A percentile compares a stretch with the other conserved stretches of the same genome.
These are phyloP conservation scores for Phytophthora chlamydospora DNA, from an alignment of 352 stramenopile genomes.

Conservation along the genomic window DNA sequence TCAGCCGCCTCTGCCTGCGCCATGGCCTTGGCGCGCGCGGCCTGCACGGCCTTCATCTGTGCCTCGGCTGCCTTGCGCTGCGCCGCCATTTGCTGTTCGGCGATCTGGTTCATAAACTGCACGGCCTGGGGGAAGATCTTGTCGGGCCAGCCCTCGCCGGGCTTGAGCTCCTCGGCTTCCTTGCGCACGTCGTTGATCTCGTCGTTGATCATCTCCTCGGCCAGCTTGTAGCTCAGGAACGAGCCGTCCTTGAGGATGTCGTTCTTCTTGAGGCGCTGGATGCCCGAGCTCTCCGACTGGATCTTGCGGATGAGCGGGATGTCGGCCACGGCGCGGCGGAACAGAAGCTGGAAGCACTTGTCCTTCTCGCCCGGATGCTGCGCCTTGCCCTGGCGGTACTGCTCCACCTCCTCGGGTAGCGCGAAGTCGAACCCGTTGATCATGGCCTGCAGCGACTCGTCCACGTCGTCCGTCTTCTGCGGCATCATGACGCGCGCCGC, in stretches of 20 bases:
- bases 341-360: slow-evolving; percentile 81
- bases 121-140: slow-evolving; percentile 90
- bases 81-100: slow-evolving; percentile 84
- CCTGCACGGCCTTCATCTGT: slow-evolving; percentile 74
- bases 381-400: slow-evolving; percentile 74
- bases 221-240: slow-evolving; percentile 88
- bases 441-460: slow-evolving; percentile 86
- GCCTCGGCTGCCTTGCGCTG: slow-evolving; percentile 75
- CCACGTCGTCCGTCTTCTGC: slow-evolving; percentile 70
- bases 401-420: slow-evolving; percentile 78
- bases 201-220: slow-evolving; percentile 88
- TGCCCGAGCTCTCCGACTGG: slow-evolving; percentile 83
- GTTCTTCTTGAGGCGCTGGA: slow-evolving; percentile 88
- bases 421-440: slow-evolving; percentile 92
- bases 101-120: slow-evolving; percentile 90
- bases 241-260: slow-evolving; percentile 90
- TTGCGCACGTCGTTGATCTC: slow-evolving; percentile 87
- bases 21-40: slow-evolving; percentile 56
- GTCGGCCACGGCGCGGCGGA: slow-evolving; percentile 81
- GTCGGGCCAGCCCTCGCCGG: slow-evolving; percentile 84
- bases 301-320: slow-evolving; percentile 90
- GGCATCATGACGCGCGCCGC: slow-evolving; percentile 74
- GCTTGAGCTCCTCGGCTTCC: slow-evolving; percentile 84
- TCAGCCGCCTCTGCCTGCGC: slow-evolving; percentile 48
- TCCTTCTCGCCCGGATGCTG: slow-evolving; percentile 72